Percentiles rank a stretch among this genome's conserved stretches.
Conservation (phyloP, 768 basidiomycete species). For the Auricularia sp. region DNA sequence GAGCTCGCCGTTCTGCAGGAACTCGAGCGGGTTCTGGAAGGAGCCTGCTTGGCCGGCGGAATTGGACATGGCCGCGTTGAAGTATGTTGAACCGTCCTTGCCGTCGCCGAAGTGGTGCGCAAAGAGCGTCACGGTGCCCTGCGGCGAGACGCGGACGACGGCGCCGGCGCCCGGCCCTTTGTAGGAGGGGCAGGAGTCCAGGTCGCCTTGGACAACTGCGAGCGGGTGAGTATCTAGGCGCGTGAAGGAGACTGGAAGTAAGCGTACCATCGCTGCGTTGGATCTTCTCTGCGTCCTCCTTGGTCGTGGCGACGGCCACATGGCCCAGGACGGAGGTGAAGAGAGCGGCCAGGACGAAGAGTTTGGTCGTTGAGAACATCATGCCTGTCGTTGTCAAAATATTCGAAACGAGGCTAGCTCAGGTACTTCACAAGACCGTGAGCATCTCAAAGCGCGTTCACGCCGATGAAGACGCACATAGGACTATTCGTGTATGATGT, state of each 20-base stretch:
- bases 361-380: neutral
- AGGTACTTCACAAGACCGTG: neutral
- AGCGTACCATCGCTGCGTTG: neutral
- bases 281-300: neutral
- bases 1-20: neutral
- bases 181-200: neutral
- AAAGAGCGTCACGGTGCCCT: neutral
- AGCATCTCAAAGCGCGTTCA: neutral
- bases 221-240: too few relatives aligned
- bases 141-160: neutral
- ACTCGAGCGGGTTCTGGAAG: neutral
- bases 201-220: neutral
- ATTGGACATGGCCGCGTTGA: neutral
- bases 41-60: neutral
- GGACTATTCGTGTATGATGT: neutral
- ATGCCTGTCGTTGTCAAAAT: neutral
- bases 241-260: too few relatives aligned
- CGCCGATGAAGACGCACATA: neutral
- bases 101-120: neutral
- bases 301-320: neutral
- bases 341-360: neutral
- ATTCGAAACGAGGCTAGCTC: neutral
- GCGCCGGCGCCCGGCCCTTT: neutral
- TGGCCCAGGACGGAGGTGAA: neutral
- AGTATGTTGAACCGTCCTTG: neutral